phyloP scores from a whole-genome alignment of 768 basidiomycete species.

The Rhodosporidiobolus odoratus region DNA sequence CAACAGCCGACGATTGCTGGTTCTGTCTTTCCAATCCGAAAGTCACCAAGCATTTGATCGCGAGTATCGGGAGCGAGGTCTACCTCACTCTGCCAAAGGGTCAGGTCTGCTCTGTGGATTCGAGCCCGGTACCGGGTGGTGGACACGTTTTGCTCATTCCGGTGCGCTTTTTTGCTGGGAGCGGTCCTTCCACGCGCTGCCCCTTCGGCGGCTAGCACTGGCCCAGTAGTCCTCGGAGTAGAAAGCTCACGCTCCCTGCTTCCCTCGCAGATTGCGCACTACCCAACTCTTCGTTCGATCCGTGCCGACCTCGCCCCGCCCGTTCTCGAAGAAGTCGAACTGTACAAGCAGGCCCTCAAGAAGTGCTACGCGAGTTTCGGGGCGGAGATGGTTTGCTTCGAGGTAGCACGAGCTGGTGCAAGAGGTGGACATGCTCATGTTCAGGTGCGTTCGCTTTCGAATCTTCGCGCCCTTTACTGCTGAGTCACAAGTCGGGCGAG shows the following conservation, averaged over 20 bases:
- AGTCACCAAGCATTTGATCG: conserved; percentile 92
- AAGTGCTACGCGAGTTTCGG: conserved; percentile 66
- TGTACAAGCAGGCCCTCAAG: conserved; percentile 70
- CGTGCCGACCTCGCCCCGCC: conserved; percentile 69
- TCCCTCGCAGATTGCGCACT: conserved; percentile 63
- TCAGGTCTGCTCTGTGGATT: conserved; percentile 51
- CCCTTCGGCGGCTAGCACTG: too few species aligned
- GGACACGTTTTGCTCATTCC: conserved; percentile 92
- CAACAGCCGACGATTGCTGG: conserved; percentile 86
- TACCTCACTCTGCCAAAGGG: conserved; percentile 97
- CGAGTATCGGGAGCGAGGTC: conserved; percentile 85
- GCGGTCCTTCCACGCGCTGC: background rate
- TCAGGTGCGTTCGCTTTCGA: conserved; percentile 52
- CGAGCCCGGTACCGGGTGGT: conserved; percentile 71
- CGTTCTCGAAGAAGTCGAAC: conserved; percentile 73
- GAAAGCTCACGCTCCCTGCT: too few species aligned
- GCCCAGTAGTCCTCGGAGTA: too few species aligned
- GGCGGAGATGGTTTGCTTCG: conserved; percentile 70
- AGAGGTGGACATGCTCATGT: conserved; percentile 94
- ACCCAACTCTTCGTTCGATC: conserved; percentile 76
- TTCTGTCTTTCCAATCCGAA: conserved; percentile 94
- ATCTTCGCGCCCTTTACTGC: background rate
- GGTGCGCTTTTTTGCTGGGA: conserved; percentile 44
- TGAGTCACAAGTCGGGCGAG: too few species aligned
- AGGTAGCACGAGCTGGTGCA: conserved; percentile 73